Base-by-base conservation (phyloP, 139 green algal genomes). In the Haematococcus lacustris region DNA sequence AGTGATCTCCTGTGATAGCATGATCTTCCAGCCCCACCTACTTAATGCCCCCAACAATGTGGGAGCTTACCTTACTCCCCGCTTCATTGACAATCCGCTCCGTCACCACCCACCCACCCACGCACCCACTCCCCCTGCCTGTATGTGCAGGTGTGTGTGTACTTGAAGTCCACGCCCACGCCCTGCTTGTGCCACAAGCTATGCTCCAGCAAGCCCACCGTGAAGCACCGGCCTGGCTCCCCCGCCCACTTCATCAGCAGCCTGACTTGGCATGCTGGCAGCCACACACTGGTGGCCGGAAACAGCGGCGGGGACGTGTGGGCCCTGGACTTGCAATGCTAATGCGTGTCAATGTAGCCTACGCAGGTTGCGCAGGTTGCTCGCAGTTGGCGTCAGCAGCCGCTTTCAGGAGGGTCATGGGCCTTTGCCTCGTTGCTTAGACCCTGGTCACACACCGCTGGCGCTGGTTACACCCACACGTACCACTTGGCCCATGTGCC, bases 281-380 rank as follows among this genome's bases (percentile, higher is more conserved):
- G 74, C 53, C 63, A 78, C 21, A 62, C 75, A 43, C 70, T 88
- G 61, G 33, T 85, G 43, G 79, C 80, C 0, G 83, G 79, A 13
- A 88, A 81, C 68, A 85, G 79, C 76, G 41, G 57, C 1, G 83
- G 83, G 0, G 32, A 34, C 32, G 34, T 88, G 35, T 83, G 73
- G 73, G 34, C 82, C 51, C 40, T 85, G 65, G 74, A 63, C 3
- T 53, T 85, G 41, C 67, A 65, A n/a, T n/a, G n/a, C n/a, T n/a
- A n/a, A n/a, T n/a, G n/a, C n/a, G n/a, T n/a, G n/a, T n/a, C n/a
- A n/a, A n/a, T n/a, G n/a, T n/a, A n/a, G n/a, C n/a, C n/a, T n/a
- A n/a, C n/a, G n/a, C n/a, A n/a, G n/a, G n/a, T n/a, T n/a, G n/a
- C n/a, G n/a, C n/a, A n/a, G n/a, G n/a, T n/a, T n/a, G n/a, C n/a